Evolutionary conservation across 2,329 filamentous ascomycete genomes (phyloP), one percentile per base, ranked within the genome.

Genomic region (Ascochyta lentis): DNA sequence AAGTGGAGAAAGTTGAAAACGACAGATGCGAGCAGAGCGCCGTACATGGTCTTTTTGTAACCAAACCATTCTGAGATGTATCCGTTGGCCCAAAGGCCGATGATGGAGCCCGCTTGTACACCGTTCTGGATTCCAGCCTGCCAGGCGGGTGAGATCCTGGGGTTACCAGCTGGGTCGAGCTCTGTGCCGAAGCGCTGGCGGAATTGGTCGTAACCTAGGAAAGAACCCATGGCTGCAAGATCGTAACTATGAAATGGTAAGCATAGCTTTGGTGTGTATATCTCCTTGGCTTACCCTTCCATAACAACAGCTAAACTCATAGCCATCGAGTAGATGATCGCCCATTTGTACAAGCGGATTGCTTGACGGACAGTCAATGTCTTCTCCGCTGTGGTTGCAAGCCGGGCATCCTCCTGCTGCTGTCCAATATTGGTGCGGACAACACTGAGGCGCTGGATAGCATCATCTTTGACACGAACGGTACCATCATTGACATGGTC

Each of bases 271-370:
- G 15, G 19, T 37, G 34, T 35, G n/a, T 4, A 24, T 16, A n/a
- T 2, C 8, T 12, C 23, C 5, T 12, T 27, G 3, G 23, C 48
- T 34, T 91, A 95, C 13, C 90, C 91, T 75, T 96, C 91, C 92
- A 96, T 96, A 64, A 86, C 85, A 70, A 96, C 92, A 72, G 88
- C 91, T 0, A 89, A 91, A 5, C 90, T 93, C 72, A 96, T 90
- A 54, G 94, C 79, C 37, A 95, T 70, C 66, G 88, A 91, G 89
- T 90, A 96, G 15, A 79, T 81, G 53, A 94, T 87, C 22, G 91
- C 92, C 79, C 93, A 92, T 51, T 90, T 91, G 71, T 96, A 96
- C 24, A 58, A 15, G n/a, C 55, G 55, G 0, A 61, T n/a, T 33
- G 58, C 55, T 40, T 61, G 55, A 38, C 48, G 49, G 12, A 61